phyloP scores from a whole-genome alignment of 2,329 filamentous ascomycete genomes.

The Monilinia polystroma region DNA sequence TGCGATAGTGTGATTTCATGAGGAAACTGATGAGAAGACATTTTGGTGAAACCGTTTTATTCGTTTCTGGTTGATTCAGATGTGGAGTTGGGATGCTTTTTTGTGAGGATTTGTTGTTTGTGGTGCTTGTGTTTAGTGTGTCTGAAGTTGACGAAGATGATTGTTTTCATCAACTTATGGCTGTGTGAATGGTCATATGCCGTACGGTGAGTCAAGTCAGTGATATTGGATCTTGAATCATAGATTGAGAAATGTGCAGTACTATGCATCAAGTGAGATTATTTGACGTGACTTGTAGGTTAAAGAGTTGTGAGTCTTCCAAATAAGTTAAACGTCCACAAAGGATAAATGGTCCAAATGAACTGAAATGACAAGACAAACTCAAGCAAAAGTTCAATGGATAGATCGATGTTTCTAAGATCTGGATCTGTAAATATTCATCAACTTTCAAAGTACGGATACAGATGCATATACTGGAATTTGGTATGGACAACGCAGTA shows the following conservation, averaged over 20 bases:
- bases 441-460: conserved; percentile 9
- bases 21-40: not conserved
- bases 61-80: not conserved
- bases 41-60: not conserved
- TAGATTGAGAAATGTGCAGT: not conserved
- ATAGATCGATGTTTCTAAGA: not conserved
- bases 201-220: not conserved
- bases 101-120: not conserved
- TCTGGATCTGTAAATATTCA: not conserved
- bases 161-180: not conserved
- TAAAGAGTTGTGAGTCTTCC: not conserved
- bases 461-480: not conserved
- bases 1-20: not conserved
- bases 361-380: no score
- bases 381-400: not conserved
- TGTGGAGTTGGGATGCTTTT: not conserved
- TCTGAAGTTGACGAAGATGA: not conserved
- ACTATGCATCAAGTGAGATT: not conserved
- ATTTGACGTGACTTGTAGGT: not conserved
- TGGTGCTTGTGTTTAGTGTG: not conserved
- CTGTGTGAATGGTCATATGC: not conserved
- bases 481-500: not conserved
- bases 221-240: not conserved
- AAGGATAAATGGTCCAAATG: not conserved
- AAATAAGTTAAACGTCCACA: not conserved